Percentiles rank a stretch among this genome's conserved stretches.
These are phyloP conservation scores for Lentinula aciculospora DNA, from an alignment of 768 basidiomycete genomes.

Conservation along the genomic window DNA sequence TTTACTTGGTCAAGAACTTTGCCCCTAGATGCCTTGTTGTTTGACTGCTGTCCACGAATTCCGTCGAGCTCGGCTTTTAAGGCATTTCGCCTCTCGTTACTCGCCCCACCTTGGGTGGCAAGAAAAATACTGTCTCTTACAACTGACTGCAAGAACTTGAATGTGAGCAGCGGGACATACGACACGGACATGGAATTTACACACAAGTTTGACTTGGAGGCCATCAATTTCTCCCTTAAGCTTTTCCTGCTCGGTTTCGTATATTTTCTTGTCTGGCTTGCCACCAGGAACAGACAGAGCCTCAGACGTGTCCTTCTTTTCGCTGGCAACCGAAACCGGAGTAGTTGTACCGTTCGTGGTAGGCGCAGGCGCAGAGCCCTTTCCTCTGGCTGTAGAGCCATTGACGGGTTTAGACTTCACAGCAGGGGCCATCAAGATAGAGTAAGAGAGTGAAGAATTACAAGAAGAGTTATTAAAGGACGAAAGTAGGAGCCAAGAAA, in stretches of 20 bases:
- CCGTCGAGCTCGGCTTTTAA: slow-evolving; percentile 79
- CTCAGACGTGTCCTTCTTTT: slow-evolving; percentile 41
- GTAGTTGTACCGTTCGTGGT: slow-evolving; percentile 44
- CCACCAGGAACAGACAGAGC: slow-evolving; percentile 31
- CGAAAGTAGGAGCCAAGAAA: background rate
- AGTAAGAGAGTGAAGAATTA: slow-evolving; percentile 18
- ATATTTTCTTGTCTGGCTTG: slow-evolving; percentile 81
- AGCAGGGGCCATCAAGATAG: slow-evolving; percentile 33
- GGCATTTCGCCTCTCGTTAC: slow-evolving; percentile 63
- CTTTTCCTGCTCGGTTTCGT: slow-evolving; percentile 80
- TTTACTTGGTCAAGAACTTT: slow-evolving; percentile 80
- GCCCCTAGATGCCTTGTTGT: slow-evolving; percentile 60
- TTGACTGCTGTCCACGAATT: slow-evolving; percentile 75
- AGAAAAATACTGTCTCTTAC: slow-evolving; percentile 73
- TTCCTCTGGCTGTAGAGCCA: slow-evolving; percentile 33
- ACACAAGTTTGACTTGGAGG: slow-evolving; percentile 73
- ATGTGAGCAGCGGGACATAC: slow-evolving; percentile 9
- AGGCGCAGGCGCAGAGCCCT: slow-evolving; percentile 29
- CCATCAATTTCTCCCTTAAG: slow-evolving; percentile 81
- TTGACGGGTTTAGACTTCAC: slow-evolving; percentile 48
- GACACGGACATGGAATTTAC: slow-evolving; percentile 24
- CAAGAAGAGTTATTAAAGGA: slow-evolving; percentile 5
- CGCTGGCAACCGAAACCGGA: slow-evolving; percentile 32
- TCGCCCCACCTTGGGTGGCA: slow-evolving; percentile 48
- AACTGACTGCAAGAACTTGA: slow-evolving; percentile 39